These are phyloP conservation scores for Hirsutella thompsonii DNA, from an alignment of 2,329 filamentous ascomycete genomes.

Conservation along the genomic window DNA sequence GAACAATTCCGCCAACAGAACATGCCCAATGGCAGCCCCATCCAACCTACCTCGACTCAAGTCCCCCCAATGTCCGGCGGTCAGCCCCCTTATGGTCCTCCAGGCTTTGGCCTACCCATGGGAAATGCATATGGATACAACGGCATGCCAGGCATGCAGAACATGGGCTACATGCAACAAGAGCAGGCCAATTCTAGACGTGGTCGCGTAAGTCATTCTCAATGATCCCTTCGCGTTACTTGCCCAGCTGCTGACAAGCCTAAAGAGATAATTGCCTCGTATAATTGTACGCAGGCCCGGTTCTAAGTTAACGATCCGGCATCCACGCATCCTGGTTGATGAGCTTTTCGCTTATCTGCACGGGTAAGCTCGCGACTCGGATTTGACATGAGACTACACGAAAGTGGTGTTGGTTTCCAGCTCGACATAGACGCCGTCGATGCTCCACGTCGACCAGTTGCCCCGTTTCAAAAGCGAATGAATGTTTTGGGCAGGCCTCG, in stretches of 20 bases:
- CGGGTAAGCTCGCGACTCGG: too few relatives aligned
- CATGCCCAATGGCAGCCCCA: conserved; percentile 37
- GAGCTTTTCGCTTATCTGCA: too few relatives aligned
- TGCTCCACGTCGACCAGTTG: background rate
- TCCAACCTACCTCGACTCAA: conserved; percentile 29
- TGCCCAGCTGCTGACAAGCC: conserved; percentile 11
- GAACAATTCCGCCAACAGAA: conserved; percentile 44
- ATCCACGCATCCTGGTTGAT: too few relatives aligned
- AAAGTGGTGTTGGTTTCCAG: too few relatives aligned
- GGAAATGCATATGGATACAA: conserved; percentile 28
- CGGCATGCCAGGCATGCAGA: conserved; percentile 32
- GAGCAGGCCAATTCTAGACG: conserved; percentile 41
- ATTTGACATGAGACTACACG: too few relatives aligned
- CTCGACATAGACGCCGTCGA: too few relatives aligned
- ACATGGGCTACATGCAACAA: conserved; percentile 38
- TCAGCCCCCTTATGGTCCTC: conserved; percentile 32
- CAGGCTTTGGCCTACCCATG: conserved; percentile 36
- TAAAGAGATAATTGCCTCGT: conserved; percentile 13
- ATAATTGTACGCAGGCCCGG: too few relatives aligned
- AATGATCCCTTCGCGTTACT: conserved; percentile 5
- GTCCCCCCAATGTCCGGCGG: conserved; percentile 27
- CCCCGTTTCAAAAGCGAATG: background rate
- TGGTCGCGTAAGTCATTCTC: conserved; percentile 38
- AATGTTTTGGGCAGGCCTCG: conserved; percentile 2
- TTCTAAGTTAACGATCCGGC: too few relatives aligned